Evolutionary conservation across 2,329 filamentous ascomycete species (phyloP).

Genomic region (Ascochyta clinopodiicola): DNA sequence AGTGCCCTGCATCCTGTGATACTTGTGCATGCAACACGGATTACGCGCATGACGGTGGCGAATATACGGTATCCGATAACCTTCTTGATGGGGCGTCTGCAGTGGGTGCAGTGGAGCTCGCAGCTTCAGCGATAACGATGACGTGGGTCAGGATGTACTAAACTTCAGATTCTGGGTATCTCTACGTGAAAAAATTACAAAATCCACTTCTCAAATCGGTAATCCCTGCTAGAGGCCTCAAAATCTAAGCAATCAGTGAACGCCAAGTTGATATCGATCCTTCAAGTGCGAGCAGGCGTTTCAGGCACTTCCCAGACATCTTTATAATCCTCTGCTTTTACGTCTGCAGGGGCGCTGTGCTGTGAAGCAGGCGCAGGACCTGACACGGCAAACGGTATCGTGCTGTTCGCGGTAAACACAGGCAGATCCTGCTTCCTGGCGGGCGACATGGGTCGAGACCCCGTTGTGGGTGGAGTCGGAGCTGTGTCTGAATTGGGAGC

Average conservation of each 20-base stretch:
- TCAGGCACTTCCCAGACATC: slow-evolving; percentile 57
- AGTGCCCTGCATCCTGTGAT: slow-evolving; percentile 11
- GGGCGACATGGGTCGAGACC: slow-evolving; percentile 33
- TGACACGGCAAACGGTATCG: slow-evolving; percentile 43
- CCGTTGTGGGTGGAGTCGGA: slow-evolving; percentile 9
- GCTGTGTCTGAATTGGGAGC: slow-evolving; percentile 35
- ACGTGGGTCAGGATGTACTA: background rate
- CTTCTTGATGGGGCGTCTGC: too few species aligned
- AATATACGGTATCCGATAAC: slow-evolving; percentile 1
- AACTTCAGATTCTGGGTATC: slow-evolving; percentile 15
- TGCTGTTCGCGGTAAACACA: slow-evolving; percentile 54
- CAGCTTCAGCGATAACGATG: background rate
- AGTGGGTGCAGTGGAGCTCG: background rate
- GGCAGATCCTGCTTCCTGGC: slow-evolving; percentile 54
- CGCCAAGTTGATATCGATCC: slow-evolving; percentile 3
- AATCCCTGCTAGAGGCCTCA: slow-evolving; percentile 1
- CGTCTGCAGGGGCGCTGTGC: background rate
- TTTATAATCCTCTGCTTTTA: slow-evolving; percentile 14
- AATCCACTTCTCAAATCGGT: background rate
- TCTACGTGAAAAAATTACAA: slow-evolving; percentile 7
- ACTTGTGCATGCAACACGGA: background rate
- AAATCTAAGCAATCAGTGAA: slow-evolving; percentile 11
- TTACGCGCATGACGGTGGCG: slow-evolving; percentile 10
- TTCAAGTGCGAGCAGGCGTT: slow-evolving; percentile 43
- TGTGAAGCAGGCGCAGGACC: background rate